A percentile compares a stretch with the other conserved stretches of the same genome.
These are phyloP conservation scores for Nectriaceae sp. DNA, from an alignment of 2,329 filamentous ascomycete genomes.

Conservation along the genomic window DNA sequence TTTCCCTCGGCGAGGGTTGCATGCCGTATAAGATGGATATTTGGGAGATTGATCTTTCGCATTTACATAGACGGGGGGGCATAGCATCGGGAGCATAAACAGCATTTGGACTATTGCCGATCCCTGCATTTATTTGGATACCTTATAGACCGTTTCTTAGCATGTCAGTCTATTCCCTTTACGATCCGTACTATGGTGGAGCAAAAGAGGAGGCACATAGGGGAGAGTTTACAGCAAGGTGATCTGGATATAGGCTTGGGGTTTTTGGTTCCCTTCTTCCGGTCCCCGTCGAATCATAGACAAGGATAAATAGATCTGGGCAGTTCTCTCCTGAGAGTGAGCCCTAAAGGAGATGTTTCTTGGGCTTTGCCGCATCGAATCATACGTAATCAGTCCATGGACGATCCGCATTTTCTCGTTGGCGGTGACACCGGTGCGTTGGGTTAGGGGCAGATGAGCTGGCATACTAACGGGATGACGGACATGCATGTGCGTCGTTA, in stretches of 20 bases:
- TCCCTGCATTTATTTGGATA: conserved; percentile 28
- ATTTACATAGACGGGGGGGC: conserved; percentile 25
- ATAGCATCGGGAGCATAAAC: conserved; percentile 19
- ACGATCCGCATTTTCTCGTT: background rate
- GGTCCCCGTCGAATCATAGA: background rate
- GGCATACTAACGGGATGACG: conserved; percentile 12
- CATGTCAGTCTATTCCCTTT: conserved; percentile 19
- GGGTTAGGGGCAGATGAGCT: conserved; percentile 11
- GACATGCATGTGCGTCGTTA: conserved; percentile 14
- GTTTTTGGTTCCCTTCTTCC: conserved; percentile 5
- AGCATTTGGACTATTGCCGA: conserved; percentile 14
- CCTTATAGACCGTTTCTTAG: conserved; percentile 32
- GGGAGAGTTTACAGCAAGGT: conserved; percentile 9
- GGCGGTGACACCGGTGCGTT: conserved; percentile 13
- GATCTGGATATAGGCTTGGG: conserved; percentile 9
- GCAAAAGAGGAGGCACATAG: conserved; percentile 11
- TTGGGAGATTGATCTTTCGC: conserved; percentile 24
- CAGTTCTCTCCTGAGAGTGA: too few species aligned
- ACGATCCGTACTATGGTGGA: conserved; percentile 14
- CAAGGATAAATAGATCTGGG: too few species aligned
- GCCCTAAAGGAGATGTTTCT: too few species aligned
- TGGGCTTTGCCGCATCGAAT: too few species aligned
- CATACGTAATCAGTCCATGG: too few species aligned
- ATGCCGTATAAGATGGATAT: conserved; percentile 8
- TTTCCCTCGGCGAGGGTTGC: too few species aligned